Evolutionary conservation across 2,329 filamentous ascomycete genomes (phyloP).

Genomic region (Tympanopsis confertula): DNA sequence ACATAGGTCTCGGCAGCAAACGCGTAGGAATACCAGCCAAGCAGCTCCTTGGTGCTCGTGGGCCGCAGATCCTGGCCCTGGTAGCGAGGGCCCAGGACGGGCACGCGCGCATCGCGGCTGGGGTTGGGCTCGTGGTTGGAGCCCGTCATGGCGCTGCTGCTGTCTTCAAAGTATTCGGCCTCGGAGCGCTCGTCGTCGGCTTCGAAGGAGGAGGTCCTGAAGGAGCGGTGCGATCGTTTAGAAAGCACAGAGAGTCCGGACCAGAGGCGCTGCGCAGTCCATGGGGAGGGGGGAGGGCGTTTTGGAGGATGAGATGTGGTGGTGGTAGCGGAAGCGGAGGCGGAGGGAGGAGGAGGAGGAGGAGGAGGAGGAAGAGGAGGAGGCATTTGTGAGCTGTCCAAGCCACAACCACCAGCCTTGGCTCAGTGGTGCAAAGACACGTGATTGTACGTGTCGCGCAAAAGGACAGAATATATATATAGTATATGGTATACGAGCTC

Average conservation of each 20-base stretch:
- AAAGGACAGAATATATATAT: too few species aligned
- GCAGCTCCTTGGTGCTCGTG: conserved; percentile 76
- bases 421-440: too few species aligned
- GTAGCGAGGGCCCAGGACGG: conserved; percentile 41
- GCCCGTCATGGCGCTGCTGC: conserved; percentile 24
- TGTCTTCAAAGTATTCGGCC: conserved; percentile 18
- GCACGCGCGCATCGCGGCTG: conserved; percentile 16
- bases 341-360: background rate
- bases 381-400: background rate
- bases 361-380: background rate
- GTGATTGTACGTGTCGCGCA: too few species aligned
- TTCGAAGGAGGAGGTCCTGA: conserved; percentile 50
- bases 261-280: conserved; percentile 22
- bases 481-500: too few species aligned
- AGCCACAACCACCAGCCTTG: too few species aligned
- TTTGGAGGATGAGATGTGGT: background rate
- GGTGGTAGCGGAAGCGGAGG: background rate
- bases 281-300: background rate
- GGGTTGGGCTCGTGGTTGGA: conserved; percentile 20
- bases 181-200: conserved; percentile 58
- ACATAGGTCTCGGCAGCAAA: conserved; percentile 96
- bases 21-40: conserved; percentile 91
- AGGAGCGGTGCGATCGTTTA: conserved; percentile 44
- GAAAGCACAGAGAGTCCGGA: conserved; percentile 37
- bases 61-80: conserved; percentile 76